Evolutionary conservation across 345 rosid genomes (phyloP).

Genomic region (Bretschneidera sinensis): DNA sequence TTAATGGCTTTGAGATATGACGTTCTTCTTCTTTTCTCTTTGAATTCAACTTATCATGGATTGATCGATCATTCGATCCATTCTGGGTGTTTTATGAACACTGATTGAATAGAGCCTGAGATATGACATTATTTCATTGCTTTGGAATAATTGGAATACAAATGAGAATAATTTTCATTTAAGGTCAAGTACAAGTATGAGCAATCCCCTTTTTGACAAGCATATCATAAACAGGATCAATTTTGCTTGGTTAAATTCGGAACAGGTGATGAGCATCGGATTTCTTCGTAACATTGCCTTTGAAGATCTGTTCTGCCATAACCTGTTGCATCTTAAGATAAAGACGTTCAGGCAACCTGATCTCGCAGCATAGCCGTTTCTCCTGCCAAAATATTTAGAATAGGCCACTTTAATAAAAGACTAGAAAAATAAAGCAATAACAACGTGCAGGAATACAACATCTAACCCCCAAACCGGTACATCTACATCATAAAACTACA

Average conservation of each 20-base stretch:
- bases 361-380: conserved; percentile 76
- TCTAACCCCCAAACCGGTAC: no score
- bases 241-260: conserved; percentile 72
- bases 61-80: no score
- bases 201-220: conserved; percentile 94
- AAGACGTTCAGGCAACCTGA: conserved; percentile 61
- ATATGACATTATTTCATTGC: no score
- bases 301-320: conserved; percentile 68
- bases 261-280: conserved; percentile 72
- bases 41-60: no score
- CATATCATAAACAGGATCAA: conserved; percentile 84
- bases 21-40: no score
- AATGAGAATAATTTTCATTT: no score
- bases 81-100: no score
- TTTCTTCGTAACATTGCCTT: conserved; percentile 67
- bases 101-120: no score
- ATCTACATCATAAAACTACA: no score
- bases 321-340: conserved; percentile 88
- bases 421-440: neutral
- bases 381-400: conserved; percentile 48
- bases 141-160: no score
- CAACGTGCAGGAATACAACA: neutral
- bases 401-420: neutral
- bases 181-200: conserved; percentile 15
- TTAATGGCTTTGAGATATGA: no score